phyloP scores from a whole-genome alignment of 257 asterid species.

The Solanum medicagineum region DNA sequence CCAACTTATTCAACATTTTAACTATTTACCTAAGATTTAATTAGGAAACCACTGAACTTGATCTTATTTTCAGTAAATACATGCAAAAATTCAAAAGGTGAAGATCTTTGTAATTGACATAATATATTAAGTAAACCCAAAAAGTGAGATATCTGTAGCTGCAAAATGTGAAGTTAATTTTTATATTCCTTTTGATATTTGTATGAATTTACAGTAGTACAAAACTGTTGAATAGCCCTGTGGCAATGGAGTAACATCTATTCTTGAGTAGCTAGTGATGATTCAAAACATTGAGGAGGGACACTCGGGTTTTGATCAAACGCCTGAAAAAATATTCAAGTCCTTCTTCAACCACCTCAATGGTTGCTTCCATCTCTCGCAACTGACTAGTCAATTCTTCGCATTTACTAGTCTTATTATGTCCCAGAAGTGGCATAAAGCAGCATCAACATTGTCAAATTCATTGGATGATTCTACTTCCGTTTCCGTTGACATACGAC shows the following conservation, averaged over 20 bases:
- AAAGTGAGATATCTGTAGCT: neutral
- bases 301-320: slow-evolving; percentile 25
- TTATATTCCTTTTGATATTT: neutral
- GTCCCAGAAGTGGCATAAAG: neutral
- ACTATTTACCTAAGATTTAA: too few species aligned
- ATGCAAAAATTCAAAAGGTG: neutral
- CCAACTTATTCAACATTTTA: too few species aligned
- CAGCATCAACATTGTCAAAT: slow-evolving; percentile 13
- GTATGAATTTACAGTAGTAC: neutral
- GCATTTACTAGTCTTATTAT: neutral
- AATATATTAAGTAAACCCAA: too few species aligned
- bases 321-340: slow-evolving; percentile 20
- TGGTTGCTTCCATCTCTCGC: slow-evolving; percentile 21
- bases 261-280: slow-evolving; percentile 12
- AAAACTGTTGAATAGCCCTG: too few species aligned
- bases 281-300: slow-evolving; percentile 24
- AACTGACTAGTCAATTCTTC: slow-evolving; percentile 3
- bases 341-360: slow-evolving; percentile 19
- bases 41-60: neutral
- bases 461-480: slow-evolving; percentile 9
- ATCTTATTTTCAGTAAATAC: neutral
- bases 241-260: too few species aligned
- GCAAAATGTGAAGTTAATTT: neutral
- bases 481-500: slow-evolving; percentile 4
- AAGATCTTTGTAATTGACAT: neutral